These are phyloP conservation scores for Musa balbisiana DNA, from an alignment of 202 grass and related monocot genomes.

Conservation along the genomic window DNA sequence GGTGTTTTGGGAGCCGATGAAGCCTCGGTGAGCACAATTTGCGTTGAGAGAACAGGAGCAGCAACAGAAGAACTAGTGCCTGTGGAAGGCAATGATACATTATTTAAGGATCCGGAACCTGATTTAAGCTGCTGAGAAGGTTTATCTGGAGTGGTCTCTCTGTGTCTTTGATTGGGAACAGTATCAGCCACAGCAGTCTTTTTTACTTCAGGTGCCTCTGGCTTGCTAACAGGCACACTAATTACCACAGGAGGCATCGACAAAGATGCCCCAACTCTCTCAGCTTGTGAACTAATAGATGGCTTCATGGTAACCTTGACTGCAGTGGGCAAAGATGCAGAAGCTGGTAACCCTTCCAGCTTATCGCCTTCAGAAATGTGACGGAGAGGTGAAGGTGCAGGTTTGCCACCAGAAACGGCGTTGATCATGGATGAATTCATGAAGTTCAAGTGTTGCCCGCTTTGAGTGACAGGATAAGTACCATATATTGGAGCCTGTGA, in stretches of 20 bases:
- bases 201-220: conserved; percentile 32
- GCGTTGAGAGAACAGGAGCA: conserved; percentile 13
- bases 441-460: conserved; percentile 39
- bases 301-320: conserved; percentile 32
- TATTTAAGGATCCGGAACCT: conserved; percentile 26
- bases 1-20: conserved; percentile 13
- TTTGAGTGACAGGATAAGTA: conserved; percentile 38
- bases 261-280: conserved; percentile 12
- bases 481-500: conserved; percentile 49
- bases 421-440: conserved; percentile 37
- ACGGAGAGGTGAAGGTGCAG: conserved; percentile 10
- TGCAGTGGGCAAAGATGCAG: conserved; percentile 6
- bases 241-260: conserved; percentile 34
- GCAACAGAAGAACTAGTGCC: conserved; percentile 24
- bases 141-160: conserved; percentile 27
- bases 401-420: conserved; percentile 35
- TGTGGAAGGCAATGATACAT: not conserved
- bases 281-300: conserved; percentile 7
- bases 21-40: conserved; percentile 19
- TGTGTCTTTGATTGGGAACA: conserved; percentile 32
- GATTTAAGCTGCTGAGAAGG: conserved; percentile 28
- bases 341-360: not conserved
- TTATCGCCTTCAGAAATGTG: conserved; percentile 9
- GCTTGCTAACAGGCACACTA: conserved; percentile 39
- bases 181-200: conserved; percentile 33